A percentile compares a stretch with the other conserved stretches of the same genome.
phyloP scores from a whole-genome alignment of 2,329 filamentous ascomycete species.

The Xylaria sp. region DNA sequence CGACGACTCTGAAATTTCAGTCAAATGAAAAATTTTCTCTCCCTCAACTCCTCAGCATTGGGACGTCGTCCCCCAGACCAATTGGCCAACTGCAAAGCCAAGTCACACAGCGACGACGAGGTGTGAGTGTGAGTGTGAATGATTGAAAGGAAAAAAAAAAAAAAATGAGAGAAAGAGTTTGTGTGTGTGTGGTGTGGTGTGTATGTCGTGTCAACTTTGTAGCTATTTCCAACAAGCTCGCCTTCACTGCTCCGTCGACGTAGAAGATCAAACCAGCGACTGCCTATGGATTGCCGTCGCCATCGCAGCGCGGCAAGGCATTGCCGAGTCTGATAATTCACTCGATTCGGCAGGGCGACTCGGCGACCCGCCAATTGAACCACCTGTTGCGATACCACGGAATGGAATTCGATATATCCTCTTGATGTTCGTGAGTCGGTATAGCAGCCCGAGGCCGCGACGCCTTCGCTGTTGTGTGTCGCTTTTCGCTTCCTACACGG shows the following conservation, averaged over 20 bases:
- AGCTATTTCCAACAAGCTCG: conserved; percentile 32
- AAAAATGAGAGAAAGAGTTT: no score
- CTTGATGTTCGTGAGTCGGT: conserved; percentile 11
- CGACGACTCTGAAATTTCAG: conserved; percentile 8
- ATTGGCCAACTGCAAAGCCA: conserved; percentile 37
- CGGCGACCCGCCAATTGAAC: conserved; percentile 33
- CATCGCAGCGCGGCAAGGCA: conserved; percentile 15
- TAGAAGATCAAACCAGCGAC: neutral
- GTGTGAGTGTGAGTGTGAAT: conserved; percentile 18
- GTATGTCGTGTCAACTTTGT: conserved; percentile 33
- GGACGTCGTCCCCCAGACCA: conserved; percentile 29
- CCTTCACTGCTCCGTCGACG: conserved; percentile 18
- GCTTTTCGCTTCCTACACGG: conserved; percentile 21
- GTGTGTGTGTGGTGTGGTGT: neutral
- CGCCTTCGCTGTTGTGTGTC: conserved; percentile 24
- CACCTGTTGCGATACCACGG: conserved; percentile 20
- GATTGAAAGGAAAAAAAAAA: no score
- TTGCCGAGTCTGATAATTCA: conserved; percentile 19
- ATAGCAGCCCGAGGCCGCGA: conserved; percentile 17
- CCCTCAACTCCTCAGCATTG: conserved; percentile 8
- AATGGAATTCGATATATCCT: conserved; percentile 23
- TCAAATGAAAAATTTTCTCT: conserved; percentile 36
- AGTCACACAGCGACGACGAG: conserved; percentile 29
- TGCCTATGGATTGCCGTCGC: conserved; percentile 17
- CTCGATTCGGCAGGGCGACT: conserved; percentile 16